A percentile compares a stretch with the other conserved stretches of the same genome.
Evolutionary conservation across 495 filamentous ascomycete species (phyloP).

Genomic region (Podospora anserina): DNA sequence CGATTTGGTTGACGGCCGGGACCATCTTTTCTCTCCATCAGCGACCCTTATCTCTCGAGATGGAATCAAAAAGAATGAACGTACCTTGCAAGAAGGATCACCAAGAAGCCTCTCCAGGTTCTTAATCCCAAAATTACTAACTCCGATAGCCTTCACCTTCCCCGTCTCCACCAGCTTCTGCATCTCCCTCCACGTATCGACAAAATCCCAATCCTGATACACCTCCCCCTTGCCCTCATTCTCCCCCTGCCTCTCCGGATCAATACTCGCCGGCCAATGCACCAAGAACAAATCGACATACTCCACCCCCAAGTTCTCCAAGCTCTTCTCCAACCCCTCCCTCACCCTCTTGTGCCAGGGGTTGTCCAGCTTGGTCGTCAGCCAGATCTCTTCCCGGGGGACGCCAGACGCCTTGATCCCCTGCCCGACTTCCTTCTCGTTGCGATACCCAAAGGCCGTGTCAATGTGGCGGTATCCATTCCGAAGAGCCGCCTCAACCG

Average conservation of each 20-base stretch:
- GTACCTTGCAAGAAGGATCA: constrained; percentile 49
- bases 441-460: constrained; percentile 77
- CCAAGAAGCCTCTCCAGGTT: constrained; percentile 67
- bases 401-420: constrained; percentile 79
- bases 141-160: constrained; percentile 77
- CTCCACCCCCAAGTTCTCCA: constrained; percentile 65
- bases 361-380: constrained; percentile 89
- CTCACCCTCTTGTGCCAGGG: constrained; percentile 65
- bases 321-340: constrained; percentile 65
- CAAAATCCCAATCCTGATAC: constrained; percentile 67
- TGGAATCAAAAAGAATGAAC: background rate
- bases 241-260: constrained; percentile 37
- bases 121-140: constrained; percentile 70
- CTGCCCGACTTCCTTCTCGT: constrained; percentile 77
- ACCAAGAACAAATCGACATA: constrained; percentile 86
- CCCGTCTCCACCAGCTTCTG: constrained; percentile 76
- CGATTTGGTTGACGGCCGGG: constrained; percentile 88
- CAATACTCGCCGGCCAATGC: constrained; percentile 68
- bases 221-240: constrained; percentile 38
- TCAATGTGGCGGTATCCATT: constrained; percentile 61
- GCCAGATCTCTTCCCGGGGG: constrained; percentile 74
- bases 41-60: no score
- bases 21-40: constrained; percentile 48
- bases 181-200: constrained; percentile 79
- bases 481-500: constrained; percentile 72